Percentiles rank a stretch among this genome's conserved stretches.
phyloP scores from a whole-genome alignment of 1,284 basidiomycete genomes.

The Melampsora americana region DNA sequence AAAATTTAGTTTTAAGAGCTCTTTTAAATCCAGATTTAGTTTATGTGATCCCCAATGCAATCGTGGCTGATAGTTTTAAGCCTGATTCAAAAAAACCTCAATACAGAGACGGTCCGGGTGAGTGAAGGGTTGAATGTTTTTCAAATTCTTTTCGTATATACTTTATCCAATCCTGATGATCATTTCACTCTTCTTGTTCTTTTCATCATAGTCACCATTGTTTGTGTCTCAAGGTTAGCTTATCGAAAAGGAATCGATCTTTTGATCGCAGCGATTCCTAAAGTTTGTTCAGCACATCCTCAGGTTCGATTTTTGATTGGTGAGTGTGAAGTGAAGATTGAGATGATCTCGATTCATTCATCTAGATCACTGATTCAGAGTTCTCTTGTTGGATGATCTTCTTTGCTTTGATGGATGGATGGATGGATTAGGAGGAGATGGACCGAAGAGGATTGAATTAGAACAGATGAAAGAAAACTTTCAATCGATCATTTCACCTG shows the following conservation, averaged over 20 bases:
- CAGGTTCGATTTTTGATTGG: slow-evolving; percentile 85
- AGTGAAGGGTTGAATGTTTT: not conserved
- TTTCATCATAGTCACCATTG: slow-evolving; percentile 80
- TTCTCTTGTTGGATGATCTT: too few relatives aligned
- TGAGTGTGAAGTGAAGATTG: too few relatives aligned
- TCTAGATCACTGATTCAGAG: too few relatives aligned
- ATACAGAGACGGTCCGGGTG: slow-evolving; percentile 34
- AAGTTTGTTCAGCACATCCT: slow-evolving; percentile 77
- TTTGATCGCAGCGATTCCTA: slow-evolving; percentile 83
- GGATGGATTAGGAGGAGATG: slow-evolving; percentile 65
- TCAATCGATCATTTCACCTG: slow-evolving; percentile 68
- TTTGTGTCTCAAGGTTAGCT: slow-evolving; percentile 88
- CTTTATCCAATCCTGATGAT: too few relatives aligned
- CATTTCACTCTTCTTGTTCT: slow-evolving; percentile 8
- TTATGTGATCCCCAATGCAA: slow-evolving; percentile 89
- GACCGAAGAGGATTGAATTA: slow-evolving; percentile 89
- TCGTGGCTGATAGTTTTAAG: slow-evolving; percentile 78
- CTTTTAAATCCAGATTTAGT: slow-evolving; percentile 68
- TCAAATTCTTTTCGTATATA: too few relatives aligned
- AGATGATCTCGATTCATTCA: too few relatives aligned
- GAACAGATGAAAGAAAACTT: slow-evolving; percentile 93
- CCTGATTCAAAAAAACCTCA: slow-evolving; percentile 27
- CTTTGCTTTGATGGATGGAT: not conserved
- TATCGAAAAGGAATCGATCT: slow-evolving; percentile 97
- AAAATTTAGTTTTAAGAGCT: slow-evolving; percentile 89